Conservation (phyloP, 257 asterid species). For the Buddleja alternifolia region DNA sequence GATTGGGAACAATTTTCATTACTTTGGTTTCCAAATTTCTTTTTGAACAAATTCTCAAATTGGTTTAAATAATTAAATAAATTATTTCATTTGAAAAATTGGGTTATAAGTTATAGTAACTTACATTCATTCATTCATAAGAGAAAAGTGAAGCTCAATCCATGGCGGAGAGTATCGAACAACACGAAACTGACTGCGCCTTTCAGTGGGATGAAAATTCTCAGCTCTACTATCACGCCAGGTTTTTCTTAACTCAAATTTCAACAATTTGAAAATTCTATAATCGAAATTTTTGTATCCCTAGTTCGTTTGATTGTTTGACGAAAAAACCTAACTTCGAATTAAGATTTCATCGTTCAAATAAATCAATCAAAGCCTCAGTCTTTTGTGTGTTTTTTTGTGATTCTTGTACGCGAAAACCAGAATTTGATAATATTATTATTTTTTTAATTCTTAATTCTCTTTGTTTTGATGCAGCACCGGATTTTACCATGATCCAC, state of each 20-base stretch:
- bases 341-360: background rate
- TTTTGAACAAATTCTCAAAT: too few relatives aligned
- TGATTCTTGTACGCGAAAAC: slow-evolving; percentile 19
- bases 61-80: too few relatives aligned
- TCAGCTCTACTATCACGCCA: slow-evolving; percentile 85
- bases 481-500: slow-evolving; percentile 89
- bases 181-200: slow-evolving; percentile 40
- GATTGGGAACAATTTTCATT: too few relatives aligned
- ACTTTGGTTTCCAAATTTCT: too few relatives aligned
- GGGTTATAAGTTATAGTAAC: too few relatives aligned
- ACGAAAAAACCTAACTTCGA: slow-evolving; percentile 11
- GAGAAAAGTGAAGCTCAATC: background rate
- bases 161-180: slow-evolving; percentile 59
- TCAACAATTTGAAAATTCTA: background rate
- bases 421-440: background rate
- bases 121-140: too few relatives aligned
- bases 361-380: background rate
- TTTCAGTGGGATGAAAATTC: slow-evolving; percentile 87
- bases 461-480: slow-evolving; percentile 59
- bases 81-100: too few relatives aligned
- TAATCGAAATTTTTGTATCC: background rate
- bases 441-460: background rate
- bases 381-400: background rate
- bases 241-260: slow-evolving; percentile 43
- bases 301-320: slow-evolving; percentile 20